A percentile compares a stretch with the other conserved stretches of the same genome.
phyloP scores from a whole-genome alignment of 495 filamentous ascomycete species.

The Corynascus novoguineensis region DNA sequence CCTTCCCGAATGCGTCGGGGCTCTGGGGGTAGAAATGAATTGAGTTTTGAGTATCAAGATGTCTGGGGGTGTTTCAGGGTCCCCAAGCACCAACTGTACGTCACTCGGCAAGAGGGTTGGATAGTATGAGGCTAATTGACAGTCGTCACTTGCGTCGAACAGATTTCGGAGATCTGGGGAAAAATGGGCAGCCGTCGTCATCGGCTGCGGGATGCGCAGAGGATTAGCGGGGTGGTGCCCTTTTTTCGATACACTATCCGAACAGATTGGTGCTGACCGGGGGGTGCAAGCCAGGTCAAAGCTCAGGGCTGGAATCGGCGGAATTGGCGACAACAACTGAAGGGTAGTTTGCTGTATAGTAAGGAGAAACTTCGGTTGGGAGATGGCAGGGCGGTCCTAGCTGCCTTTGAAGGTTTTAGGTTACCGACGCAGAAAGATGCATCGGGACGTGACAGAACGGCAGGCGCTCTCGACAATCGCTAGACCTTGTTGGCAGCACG shows the following conservation, averaged over 20 bases:
- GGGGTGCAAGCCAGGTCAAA: background rate
- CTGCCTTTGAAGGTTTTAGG: background rate
- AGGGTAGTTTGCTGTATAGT: too few species aligned
- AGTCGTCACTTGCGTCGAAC: background rate
- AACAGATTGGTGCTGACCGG: background rate
- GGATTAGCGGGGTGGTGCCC: conserved; percentile 7
- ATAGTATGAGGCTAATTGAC: background rate
- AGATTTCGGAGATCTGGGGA: conserved; percentile 1
- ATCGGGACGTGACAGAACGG: background rate
- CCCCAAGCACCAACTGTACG: background rate
- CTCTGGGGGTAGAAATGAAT: background rate
- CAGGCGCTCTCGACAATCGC: background rate
- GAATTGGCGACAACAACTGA: background rate
- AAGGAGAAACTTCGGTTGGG: background rate
- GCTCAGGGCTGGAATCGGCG: background rate
- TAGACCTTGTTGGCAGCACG: background rate
- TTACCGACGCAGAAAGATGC: background rate
- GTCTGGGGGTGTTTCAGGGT: background rate
- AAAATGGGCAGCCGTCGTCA: conserved; percentile 7
- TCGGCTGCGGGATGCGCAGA: conserved; percentile 6
- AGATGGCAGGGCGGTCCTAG: too few species aligned
- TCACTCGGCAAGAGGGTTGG: background rate
- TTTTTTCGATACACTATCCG: background rate
- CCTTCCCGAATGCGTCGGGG: too few species aligned
- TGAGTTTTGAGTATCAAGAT: background rate